These are phyloP conservation scores for Lineolata rhizophorae DNA, from an alignment of 495 filamentous ascomycete species.

Conservation along the genomic window DNA sequence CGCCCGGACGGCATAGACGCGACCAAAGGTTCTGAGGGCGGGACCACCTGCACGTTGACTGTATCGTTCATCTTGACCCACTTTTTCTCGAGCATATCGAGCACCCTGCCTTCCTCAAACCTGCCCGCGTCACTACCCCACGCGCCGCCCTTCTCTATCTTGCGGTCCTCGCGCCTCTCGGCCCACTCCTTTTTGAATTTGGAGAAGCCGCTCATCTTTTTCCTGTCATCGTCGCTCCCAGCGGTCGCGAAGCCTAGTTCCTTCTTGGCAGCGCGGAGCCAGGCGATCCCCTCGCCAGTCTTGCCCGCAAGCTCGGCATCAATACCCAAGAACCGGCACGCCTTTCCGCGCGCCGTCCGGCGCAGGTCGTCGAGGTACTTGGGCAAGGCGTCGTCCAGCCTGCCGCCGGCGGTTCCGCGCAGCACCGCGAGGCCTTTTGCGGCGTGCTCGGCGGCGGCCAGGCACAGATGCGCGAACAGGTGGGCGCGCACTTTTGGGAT, in stretches of 20 bases:
- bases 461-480: slow-evolving; percentile 66
- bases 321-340: slow-evolving; percentile 74
- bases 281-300: slow-evolving; percentile 63
- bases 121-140: slow-evolving; percentile 72
- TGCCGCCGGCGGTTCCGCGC: slow-evolving; percentile 20
- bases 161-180: slow-evolving; percentile 44
- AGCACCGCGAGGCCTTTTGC: slow-evolving; percentile 34
- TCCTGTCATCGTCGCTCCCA: slow-evolving; percentile 18
- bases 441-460: slow-evolving; percentile 52
- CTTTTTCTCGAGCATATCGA: slow-evolving; percentile 70
- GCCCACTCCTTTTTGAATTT: slow-evolving; percentile 50
- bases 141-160: slow-evolving; percentile 39
- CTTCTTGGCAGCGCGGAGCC: slow-evolving; percentile 50
- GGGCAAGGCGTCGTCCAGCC: slow-evolving; percentile 39
- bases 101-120: slow-evolving; percentile 63
- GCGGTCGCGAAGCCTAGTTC: slow-evolving; percentile 36
- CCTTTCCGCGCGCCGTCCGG: slow-evolving; percentile 52
- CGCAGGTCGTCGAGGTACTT: slow-evolving; percentile 54
- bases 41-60: slow-evolving; percentile 58
- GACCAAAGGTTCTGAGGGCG: slow-evolving; percentile 42
- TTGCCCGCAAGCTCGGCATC: slow-evolving; percentile 67
- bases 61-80: slow-evolving; percentile 90
- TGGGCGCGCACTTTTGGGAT: slow-evolving; percentile 76
- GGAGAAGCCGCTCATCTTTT: slow-evolving; percentile 29
- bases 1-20: slow-evolving; percentile 66